Percentiles rank a stretch among this genome's conserved stretches.
phyloP scores from a whole-genome alignment of 2,329 filamentous ascomycete genomes.

The Botrytis byssoidea region DNA sequence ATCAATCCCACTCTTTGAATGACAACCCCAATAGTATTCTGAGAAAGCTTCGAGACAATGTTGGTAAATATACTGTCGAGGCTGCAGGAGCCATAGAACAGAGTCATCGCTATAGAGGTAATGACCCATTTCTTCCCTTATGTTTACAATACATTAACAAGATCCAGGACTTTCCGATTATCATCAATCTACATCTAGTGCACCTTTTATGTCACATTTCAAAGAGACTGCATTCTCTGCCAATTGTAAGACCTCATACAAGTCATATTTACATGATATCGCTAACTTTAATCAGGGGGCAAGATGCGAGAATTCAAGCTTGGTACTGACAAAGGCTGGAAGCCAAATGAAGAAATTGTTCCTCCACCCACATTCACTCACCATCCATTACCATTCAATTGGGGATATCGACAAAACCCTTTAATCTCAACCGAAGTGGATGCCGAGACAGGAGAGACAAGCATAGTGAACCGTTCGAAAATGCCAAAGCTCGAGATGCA shows the following conservation, averaged over 20 bases:
- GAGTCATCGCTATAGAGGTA: constrained; percentile 82
- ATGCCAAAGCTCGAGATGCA: constrained; percentile 26
- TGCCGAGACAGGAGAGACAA: constrained; percentile 36
- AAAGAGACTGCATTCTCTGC: constrained; percentile 69
- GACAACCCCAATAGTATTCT: constrained; percentile 57
- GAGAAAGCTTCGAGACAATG: constrained; percentile 69
- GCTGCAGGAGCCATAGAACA: constrained; percentile 71
- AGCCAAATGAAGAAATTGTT: constrained; percentile 65
- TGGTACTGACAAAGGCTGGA: constrained; percentile 58
- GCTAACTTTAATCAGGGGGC: constrained; percentile 45
- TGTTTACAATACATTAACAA: background rate
- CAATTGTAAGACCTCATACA: constrained; percentile 53
- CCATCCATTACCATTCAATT: constrained; percentile 71
- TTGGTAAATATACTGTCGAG: constrained; percentile 63
- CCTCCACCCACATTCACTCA: constrained; percentile 78
- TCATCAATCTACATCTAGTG: constrained; percentile 70
- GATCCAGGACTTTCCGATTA: constrained; percentile 74
- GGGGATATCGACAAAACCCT: constrained; percentile 82
- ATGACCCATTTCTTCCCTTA: background rate
- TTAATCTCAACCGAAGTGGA: constrained; percentile 50
- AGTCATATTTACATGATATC: background rate
- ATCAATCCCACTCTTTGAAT: constrained; percentile 46
- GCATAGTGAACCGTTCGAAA: constrained; percentile 34
- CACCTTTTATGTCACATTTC: constrained; percentile 69
- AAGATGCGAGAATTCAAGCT: constrained; percentile 66